phyloP scores from a whole-genome alignment of 768 basidiomycete genomes.

The Chalciporus pseudorubinellus region DNA sequence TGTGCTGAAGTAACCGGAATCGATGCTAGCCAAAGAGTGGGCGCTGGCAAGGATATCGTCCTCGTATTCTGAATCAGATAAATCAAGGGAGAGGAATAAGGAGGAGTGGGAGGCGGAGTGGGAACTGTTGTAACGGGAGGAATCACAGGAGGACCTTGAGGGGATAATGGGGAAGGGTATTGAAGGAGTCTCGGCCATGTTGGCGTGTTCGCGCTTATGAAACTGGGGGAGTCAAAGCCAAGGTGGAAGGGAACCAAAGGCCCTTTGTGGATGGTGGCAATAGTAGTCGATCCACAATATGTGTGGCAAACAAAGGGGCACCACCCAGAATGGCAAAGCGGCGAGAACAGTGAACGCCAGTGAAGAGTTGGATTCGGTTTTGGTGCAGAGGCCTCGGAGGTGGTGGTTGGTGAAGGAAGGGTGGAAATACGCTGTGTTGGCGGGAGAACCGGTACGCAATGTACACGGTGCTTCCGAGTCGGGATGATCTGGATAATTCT shows the following conservation, averaged over 20 bases:
- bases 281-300: constrained; percentile 2
- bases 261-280: constrained; percentile 25
- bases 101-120: constrained; percentile 24
- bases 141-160: constrained; percentile 14
- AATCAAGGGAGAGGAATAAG: constrained; percentile 6
- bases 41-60: constrained; percentile 13
- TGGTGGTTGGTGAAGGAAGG: constrained; percentile 1
- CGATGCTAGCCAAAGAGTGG: constrained; percentile 23
- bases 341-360: background rate
- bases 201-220: constrained; percentile 8
- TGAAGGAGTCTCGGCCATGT: constrained; percentile 19
- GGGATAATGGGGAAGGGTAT: constrained; percentile 14
- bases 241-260: constrained; percentile 15
- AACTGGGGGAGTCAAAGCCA: constrained; percentile 23
- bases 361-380: background rate
- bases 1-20: constrained; percentile 29
- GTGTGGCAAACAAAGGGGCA: constrained; percentile 21
- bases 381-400: no score
- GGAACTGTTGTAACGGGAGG: constrained; percentile 7
- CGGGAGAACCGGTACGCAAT: no score
- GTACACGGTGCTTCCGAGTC: no score
- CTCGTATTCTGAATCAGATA: background rate
- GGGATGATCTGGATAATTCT: constrained; percentile 12
- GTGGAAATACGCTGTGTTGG: constrained; percentile 6
- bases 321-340: background rate